Percentiles rank a stretch among this genome's conserved stretches.
Conservation (phyloP, 768 basidiomycete species). For the Paxillus involutus region DNA sequence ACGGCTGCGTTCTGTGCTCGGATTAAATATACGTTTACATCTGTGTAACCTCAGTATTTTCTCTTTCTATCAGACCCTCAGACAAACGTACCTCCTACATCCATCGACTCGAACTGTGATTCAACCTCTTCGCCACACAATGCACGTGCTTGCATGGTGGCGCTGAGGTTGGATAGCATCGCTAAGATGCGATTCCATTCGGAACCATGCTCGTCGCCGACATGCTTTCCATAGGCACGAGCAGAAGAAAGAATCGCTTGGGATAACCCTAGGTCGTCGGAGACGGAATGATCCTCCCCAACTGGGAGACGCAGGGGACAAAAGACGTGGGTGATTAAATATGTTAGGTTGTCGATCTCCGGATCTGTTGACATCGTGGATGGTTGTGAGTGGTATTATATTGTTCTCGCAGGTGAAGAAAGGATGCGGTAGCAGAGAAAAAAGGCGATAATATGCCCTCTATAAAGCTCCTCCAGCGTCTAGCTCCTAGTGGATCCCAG, state of each 20-base stretch:
- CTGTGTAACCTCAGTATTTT: slow-evolving; percentile 23
- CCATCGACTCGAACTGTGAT: slow-evolving; percentile 20
- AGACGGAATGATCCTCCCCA: slow-evolving; percentile 26
- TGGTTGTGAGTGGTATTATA: no score
- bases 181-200: slow-evolving; percentile 31
- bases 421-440: no score
- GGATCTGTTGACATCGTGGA: no score
- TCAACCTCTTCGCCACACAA: slow-evolving; percentile 7
- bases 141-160: not conserved
- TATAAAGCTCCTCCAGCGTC: not conserved
- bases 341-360: slow-evolving; percentile 25
- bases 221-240: slow-evolving; percentile 11
- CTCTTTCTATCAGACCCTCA: not conserved
- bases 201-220: slow-evolving; percentile 3
- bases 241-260: slow-evolving; percentile 18
- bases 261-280: slow-evolving; percentile 29
- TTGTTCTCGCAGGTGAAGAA: no score
- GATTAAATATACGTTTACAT: slow-evolving; percentile 37
- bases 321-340: slow-evolving; percentile 43
- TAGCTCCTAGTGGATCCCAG: not conserved
- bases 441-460: not conserved
- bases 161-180: slow-evolving; percentile 31
- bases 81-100: slow-evolving; percentile 13
- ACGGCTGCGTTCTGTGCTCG: slow-evolving; percentile 49
- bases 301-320: slow-evolving; percentile 42